Conservation (phyloP, 2,329 filamentous ascomycete genomes). For the Colletotrichum destructivum region DNA sequence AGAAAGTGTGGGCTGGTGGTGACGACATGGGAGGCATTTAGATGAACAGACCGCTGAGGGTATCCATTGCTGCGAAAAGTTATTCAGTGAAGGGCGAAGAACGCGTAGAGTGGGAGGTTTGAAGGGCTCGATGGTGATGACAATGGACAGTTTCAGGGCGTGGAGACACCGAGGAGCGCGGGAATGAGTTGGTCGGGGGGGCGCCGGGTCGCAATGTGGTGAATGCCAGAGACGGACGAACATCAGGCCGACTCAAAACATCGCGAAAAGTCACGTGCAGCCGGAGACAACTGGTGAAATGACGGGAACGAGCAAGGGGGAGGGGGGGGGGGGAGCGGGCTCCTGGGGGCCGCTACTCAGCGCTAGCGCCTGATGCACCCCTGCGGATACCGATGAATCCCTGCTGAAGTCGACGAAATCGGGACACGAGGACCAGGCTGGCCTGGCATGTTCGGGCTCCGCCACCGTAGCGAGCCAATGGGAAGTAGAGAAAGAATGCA, state of each 20-base stretch:
- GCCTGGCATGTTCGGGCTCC: slow-evolving; percentile 27
- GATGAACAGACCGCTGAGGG: background rate
- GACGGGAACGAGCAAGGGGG: slow-evolving; percentile 26
- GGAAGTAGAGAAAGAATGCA: background rate
- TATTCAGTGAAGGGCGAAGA: slow-evolving; percentile 2
- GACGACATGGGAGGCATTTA: slow-evolving; percentile 39
- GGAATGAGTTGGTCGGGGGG: slow-evolving; percentile 41
- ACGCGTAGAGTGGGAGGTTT: slow-evolving; percentile 14
- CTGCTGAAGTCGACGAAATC: slow-evolving; percentile 16
- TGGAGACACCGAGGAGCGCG: slow-evolving; percentile 42
- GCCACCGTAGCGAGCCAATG: slow-evolving; percentile 42
- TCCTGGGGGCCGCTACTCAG: background rate
- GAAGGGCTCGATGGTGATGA: slow-evolving; percentile 37
- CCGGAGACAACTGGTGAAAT: slow-evolving; percentile 21
- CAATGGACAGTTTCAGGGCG: slow-evolving; percentile 41
- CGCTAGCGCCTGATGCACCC: slow-evolving; percentile 19
- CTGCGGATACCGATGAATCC: background rate
- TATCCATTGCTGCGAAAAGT: slow-evolving; percentile 19
- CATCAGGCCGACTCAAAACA: slow-evolving; percentile 39
- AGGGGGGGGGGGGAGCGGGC: background rate
- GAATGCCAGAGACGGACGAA: slow-evolving; percentile 36
- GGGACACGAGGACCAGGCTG: slow-evolving; percentile 32
- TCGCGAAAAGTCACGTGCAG: slow-evolving; percentile 35
- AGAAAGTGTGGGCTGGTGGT: slow-evolving; percentile 1
- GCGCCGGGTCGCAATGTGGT: slow-evolving; percentile 40